phyloP scores from a whole-genome alignment of 2,329 filamentous ascomycete species.

The Raffaelea ambrosiae region DNA sequence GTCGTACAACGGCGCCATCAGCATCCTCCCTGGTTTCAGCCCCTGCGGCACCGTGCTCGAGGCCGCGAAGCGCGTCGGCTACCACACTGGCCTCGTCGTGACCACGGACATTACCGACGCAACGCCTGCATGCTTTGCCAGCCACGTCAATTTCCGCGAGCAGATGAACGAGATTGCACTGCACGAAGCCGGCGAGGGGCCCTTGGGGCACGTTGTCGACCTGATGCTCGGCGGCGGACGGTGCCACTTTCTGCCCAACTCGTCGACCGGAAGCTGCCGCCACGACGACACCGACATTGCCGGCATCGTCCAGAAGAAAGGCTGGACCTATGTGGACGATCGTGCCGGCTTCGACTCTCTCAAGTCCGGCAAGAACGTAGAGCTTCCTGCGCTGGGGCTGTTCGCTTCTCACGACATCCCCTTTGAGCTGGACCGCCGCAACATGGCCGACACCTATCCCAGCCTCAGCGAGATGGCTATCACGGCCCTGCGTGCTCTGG shows the following conservation, averaged over 20 bases:
- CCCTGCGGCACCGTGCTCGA: slow-evolving; percentile 91
- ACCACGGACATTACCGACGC: slow-evolving; percentile 94
- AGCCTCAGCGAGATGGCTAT: slow-evolving; percentile 86
- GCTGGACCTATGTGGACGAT: slow-evolving; percentile 70
- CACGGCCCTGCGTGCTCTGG: slow-evolving; percentile 71
- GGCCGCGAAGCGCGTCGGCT: slow-evolving; percentile 85
- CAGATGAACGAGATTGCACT: slow-evolving; percentile 88
- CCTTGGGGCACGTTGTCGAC: slow-evolving; percentile 80
- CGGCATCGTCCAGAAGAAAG: slow-evolving; percentile 61
- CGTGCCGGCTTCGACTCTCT: slow-evolving; percentile 70
- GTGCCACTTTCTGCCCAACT: slow-evolving; percentile 87
- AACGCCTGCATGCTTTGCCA: slow-evolving; percentile 89
- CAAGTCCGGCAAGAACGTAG: slow-evolving; percentile 54
- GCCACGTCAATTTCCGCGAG: slow-evolving; percentile 69
- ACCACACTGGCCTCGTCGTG: slow-evolving; percentile 86
- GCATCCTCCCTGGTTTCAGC: slow-evolving; percentile 72
- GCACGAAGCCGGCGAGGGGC: slow-evolving; percentile 83
- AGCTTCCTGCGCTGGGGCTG: slow-evolving; percentile 78
- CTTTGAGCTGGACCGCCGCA: slow-evolving; percentile 83
- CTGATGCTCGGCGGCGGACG: slow-evolving; percentile 87
- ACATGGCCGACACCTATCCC: slow-evolving; percentile 72
- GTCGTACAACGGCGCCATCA: slow-evolving; percentile 95
- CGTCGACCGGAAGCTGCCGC: slow-evolving; percentile 72
- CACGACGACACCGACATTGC: slow-evolving; percentile 69
- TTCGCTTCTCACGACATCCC: slow-evolving; percentile 79